These are phyloP conservation scores for Arabidopsis arenosa DNA, from an alignment of 345 rosid species.

Conservation along the genomic window DNA sequence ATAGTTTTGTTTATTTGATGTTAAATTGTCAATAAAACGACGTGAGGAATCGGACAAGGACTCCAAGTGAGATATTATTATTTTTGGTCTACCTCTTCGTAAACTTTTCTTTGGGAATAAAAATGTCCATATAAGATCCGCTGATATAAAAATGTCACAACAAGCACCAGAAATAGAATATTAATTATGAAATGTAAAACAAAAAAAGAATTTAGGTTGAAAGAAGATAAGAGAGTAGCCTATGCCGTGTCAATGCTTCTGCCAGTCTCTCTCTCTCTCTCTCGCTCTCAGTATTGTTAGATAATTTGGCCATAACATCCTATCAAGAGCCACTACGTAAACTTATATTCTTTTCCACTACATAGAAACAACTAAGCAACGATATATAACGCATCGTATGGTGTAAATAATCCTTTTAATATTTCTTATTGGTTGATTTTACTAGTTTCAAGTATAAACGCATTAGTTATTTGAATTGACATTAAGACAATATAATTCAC, in stretches of 20 bases:
- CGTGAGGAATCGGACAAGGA: slow-evolving; percentile 10
- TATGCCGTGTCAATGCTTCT: slow-evolving; percentile 27
- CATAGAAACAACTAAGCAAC: slow-evolving; percentile 21
- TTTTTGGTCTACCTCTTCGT: background rate
- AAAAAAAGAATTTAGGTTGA: background rate
- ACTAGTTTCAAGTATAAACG: background rate
- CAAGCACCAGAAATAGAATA: slow-evolving; percentile 1
- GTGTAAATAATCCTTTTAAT: slow-evolving; percentile 28
- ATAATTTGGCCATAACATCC: slow-evolving; percentile 38
- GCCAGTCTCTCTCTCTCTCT: slow-evolving; percentile 32
- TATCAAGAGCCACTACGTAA: slow-evolving; percentile 40
- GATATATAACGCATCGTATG: background rate
- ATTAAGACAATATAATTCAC: background rate
- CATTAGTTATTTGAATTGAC: background rate
- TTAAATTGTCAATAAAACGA: background rate
- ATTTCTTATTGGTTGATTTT: slow-evolving; percentile 31
- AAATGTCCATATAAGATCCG: slow-evolving; percentile 24
- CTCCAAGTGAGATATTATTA: slow-evolving; percentile 28
- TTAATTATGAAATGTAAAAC: background rate
- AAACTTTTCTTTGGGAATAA: background rate
- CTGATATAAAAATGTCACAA: slow-evolving; percentile 11
- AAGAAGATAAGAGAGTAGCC: slow-evolving; percentile 43
- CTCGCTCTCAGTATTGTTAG: slow-evolving; percentile 28
- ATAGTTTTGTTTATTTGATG: background rate
- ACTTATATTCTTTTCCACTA: slow-evolving; percentile 24